Percentiles rank a stretch among this genome's conserved stretches.
Evolutionary conservation across 106 monocot genomes (phyloP).

Genomic region (Phalaenopsis aphrodite): DNA sequence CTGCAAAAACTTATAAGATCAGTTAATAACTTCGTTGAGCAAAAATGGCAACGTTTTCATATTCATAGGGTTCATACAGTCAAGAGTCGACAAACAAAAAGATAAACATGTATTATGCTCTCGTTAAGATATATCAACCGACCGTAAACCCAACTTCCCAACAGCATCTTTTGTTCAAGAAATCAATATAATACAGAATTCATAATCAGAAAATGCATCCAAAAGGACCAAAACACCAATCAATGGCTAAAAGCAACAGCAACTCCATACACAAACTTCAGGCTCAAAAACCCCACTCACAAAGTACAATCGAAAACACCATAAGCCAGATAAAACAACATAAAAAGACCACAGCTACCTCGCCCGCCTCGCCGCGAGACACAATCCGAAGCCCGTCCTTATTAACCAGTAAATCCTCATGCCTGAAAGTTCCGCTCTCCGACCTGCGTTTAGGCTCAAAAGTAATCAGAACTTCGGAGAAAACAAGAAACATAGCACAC

Average conservation of each 20-base stretch:
- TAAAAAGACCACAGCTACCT: constrained; percentile 23
- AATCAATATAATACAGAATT: not conserved
- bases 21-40: too few species aligned
- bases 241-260: not conserved
- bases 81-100: too few species aligned
- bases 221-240: not conserved
- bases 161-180: not conserved
- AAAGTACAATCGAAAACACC: not conserved
- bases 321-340: not conserved
- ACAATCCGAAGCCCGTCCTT: constrained; percentile 84
- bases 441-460: not conserved
- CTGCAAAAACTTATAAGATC: too few species aligned
- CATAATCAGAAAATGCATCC: not conserved
- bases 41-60: too few species aligned
- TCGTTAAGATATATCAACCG: too few species aligned
- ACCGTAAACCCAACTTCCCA: not conserved
- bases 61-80: too few species aligned
- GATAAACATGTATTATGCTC: too few species aligned
- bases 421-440: constrained; percentile 71
- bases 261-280: not conserved
- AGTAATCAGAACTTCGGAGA: not conserved
- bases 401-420: constrained; percentile 80
- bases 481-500: not conserved
- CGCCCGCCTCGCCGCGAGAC: constrained; percentile 41
- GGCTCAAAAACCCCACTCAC: not conserved